Percentiles rank a stretch among this genome's conserved stretches.
phyloP scores from a whole-genome alignment of 352 stramenopile genomes.

The Chrysophaeum taylorii region DNA sequence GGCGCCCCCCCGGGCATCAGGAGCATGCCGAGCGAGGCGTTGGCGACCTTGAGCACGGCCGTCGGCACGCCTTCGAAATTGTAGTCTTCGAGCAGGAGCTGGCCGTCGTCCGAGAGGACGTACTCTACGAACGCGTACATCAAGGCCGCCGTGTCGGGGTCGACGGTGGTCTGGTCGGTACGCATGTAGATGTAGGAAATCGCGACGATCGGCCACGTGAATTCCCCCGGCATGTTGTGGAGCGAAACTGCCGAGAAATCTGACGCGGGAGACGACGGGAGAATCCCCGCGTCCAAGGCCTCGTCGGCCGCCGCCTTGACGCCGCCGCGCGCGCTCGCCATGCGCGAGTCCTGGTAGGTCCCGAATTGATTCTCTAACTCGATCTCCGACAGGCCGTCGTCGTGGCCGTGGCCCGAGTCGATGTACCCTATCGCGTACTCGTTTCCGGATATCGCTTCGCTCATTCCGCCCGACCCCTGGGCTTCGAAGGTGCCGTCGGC shows the following conservation, averaged over 20 bases:
- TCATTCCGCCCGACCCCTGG: conserved; percentile 44
- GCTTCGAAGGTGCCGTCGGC: conserved; percentile 31
- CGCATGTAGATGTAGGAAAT: conserved; percentile 57
- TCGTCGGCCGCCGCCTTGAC: conserved; percentile 36
- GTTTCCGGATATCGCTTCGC: conserved; percentile 37
- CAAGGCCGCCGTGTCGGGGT: conserved; percentile 31
- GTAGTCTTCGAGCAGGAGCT: conserved; percentile 39
- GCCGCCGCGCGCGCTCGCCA: conserved; percentile 35
- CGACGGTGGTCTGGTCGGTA: conserved; percentile 45
- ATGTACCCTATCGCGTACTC: conserved; percentile 51
- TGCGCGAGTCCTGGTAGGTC: conserved; percentile 35
- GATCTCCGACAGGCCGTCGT: conserved; percentile 42
- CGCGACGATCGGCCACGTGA: conserved; percentile 54
- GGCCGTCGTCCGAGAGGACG: conserved; percentile 42
- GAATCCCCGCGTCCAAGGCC: conserved; percentile 25
- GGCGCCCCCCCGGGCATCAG: conserved; percentile 13
- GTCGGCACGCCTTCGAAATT: conserved; percentile 30
- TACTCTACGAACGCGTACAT: conserved; percentile 45
- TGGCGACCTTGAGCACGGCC: conserved; percentile 24
- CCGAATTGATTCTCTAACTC: conserved; percentile 40
- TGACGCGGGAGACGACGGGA: conserved; percentile 31
- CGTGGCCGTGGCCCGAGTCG: conserved; percentile 43
- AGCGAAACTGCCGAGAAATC: conserved; percentile 43
- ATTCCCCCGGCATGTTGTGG: conserved; percentile 41
- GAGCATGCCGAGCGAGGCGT: conserved; percentile 28